Evolutionary conservation across 1,284 basidiomycete species (phyloP).

Genomic region (Neonothopanus nambi): DNA sequence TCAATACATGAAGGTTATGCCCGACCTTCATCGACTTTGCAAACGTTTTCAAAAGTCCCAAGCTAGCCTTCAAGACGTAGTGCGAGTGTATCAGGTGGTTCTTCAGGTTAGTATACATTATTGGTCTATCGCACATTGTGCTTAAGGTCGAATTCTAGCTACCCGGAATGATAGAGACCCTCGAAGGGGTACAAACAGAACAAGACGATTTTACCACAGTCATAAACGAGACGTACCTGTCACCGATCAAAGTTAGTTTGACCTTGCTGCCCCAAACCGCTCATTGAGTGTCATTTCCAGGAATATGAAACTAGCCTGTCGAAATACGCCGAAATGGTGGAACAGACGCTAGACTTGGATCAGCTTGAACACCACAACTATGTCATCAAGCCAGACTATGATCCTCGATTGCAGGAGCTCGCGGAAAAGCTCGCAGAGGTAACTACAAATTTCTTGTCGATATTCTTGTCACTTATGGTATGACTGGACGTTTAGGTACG

Average conservation of each 20-base stretch:
- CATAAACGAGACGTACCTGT: constrained; percentile 69
- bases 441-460: constrained; percentile 10
- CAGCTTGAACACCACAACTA: constrained; percentile 86
- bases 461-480: background rate
- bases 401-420: constrained; percentile 72
- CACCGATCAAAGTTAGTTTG: constrained; percentile 54
- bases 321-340: constrained; percentile 93
- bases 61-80: constrained; percentile 92
- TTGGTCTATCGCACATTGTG: background rate
- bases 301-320: constrained; percentile 62
- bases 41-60: constrained; percentile 89
- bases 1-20: constrained; percentile 88
- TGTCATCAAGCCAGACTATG: constrained; percentile 92
- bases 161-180: constrained; percentile 70
- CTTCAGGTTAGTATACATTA: constrained; percentile 35
- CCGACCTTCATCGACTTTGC: constrained; percentile 91
- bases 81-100: constrained; percentile 93
- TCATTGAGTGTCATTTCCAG: constrained; percentile 36
- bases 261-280: background rate
- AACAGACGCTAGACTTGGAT: constrained; percentile 91
- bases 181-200: constrained; percentile 54
- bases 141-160: constrained; percentile 47
- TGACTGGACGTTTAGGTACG: constrained; percentile 45
- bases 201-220: constrained; percentile 52
- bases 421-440: constrained; percentile 68